Percentiles rank a stretch among this genome's conserved stretches.
Evolutionary conservation across 306 rosid species (phyloP).

Genomic region (Trichosanthes truncata): DNA sequence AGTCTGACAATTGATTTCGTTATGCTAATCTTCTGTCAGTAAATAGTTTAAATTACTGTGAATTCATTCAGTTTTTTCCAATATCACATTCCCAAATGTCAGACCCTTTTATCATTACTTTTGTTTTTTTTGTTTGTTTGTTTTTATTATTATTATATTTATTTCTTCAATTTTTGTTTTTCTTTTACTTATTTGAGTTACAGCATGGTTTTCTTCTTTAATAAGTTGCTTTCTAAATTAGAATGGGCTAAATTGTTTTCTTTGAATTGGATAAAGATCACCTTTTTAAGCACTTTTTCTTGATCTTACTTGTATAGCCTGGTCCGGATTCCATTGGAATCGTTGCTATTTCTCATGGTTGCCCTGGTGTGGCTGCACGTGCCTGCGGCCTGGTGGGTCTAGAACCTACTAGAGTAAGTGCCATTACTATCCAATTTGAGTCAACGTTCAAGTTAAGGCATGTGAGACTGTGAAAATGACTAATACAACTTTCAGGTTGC

Average conservation of each 20-base stretch:
- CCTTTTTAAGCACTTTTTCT: not conserved
- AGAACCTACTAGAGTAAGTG: constrained; percentile 96
- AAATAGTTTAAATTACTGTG: not conserved
- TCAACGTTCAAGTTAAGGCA: constrained; percentile 9
- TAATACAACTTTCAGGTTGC: constrained; percentile 56
- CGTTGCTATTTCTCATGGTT: constrained; percentile 99
- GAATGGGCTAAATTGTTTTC: not conserved
- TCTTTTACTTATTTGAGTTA: not conserved
- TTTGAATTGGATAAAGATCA: not conserved
- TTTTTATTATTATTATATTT: not conserved
- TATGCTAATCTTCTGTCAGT: not conserved
- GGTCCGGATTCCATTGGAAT: constrained; percentile 99
- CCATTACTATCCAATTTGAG: not conserved
- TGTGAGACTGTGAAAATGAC: constrained; percentile 10
- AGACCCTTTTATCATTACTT: constrained; percentile 4
- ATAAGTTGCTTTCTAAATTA: not conserved
- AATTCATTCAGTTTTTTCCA: not conserved
- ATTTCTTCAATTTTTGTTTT: not conserved
- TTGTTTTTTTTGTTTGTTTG: not conserved
- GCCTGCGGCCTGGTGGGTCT: constrained; percentile 99
- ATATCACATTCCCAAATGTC: constrained; percentile 3
- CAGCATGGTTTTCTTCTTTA: not conserved
- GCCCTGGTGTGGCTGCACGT: constrained; percentile 99
- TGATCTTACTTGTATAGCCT: constrained; percentile 48
- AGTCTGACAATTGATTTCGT: constrained; percentile 5